These are phyloP conservation scores for Saturnispora ahearnii DNA, from an alignment of 805 yeast species.

Conservation along the genomic window DNA sequence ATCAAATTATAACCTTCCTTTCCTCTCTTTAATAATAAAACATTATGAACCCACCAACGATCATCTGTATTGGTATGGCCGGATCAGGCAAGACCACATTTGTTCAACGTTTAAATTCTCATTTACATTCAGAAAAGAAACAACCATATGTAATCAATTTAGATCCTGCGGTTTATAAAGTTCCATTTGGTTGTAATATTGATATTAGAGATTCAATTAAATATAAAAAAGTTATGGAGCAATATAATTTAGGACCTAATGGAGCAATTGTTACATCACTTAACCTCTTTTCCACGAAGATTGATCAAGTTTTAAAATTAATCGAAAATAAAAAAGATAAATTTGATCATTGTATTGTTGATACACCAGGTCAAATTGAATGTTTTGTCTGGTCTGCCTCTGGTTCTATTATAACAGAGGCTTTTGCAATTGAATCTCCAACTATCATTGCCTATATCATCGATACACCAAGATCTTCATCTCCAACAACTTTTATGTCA, in stretches of 20 bases:
- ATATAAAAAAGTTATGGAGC: slow-evolving; percentile 93
- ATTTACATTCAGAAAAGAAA: slow-evolving; percentile 58
- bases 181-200: slow-evolving; percentile 91
- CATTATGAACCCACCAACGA: slow-evolving; percentile 22
- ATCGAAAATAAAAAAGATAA: slow-evolving; percentile 62
- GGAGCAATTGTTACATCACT: slow-evolving; percentile 97
- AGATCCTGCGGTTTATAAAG: slow-evolving; percentile 91
- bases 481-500: slow-evolving; percentile 95
- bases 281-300: slow-evolving; percentile 86
- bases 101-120: slow-evolving; percentile 89
- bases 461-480: slow-evolving; percentile 89
- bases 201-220: slow-evolving; percentile 95
- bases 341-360: slow-evolving; percentile 69
- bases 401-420: slow-evolving; percentile 92
- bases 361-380: slow-evolving; percentile 98
- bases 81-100: slow-evolving; percentile 95
- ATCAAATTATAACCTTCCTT: not conserved
- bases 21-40: not conserved
- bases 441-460: slow-evolving; percentile 93
- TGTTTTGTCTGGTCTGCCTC: slow-evolving; percentile 98
- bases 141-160: slow-evolving; percentile 90
- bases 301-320: slow-evolving; percentile 84
- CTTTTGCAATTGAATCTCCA: slow-evolving; percentile 92
- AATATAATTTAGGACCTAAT: slow-evolving; percentile 90
- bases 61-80: slow-evolving; percentile 38